A percentile compares a stretch with the other conserved stretches of the same genome.
phyloP scores from a whole-genome alignment of 257 asterid species.

The Gentiana macrophylla region DNA sequence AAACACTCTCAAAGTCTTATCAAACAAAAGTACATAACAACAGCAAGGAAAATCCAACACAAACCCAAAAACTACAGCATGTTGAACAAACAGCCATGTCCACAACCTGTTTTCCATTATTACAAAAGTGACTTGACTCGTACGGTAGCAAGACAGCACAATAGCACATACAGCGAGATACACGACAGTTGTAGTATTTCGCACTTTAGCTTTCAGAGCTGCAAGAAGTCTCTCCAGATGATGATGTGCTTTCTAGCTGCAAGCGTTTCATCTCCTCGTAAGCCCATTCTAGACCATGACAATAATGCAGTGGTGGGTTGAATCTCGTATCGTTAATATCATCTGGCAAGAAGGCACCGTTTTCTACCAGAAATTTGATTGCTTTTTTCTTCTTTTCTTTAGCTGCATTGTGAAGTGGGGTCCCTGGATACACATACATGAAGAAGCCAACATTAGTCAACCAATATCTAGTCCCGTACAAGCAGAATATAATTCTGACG shows the following conservation, averaged over 20 bases:
- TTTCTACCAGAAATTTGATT: constrained; percentile 61
- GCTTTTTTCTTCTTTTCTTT: constrained; percentile 84
- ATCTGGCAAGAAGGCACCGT: constrained; percentile 90
- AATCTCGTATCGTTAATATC: constrained; percentile 84
- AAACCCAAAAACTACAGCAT: too few species aligned
- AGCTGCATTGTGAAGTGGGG: constrained; percentile 96
- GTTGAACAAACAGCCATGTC: too few species aligned
- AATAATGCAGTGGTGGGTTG: constrained; percentile 94
- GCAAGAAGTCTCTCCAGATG: constrained; percentile 67
- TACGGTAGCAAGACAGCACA: too few species aligned
- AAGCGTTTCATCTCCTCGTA: constrained; percentile 77
- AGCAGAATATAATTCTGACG: background rate
- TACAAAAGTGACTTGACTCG: too few species aligned
- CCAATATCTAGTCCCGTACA: too few species aligned
- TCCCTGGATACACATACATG: constrained; percentile 49
- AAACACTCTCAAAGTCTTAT: too few species aligned
- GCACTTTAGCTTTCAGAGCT: constrained; percentile 59
- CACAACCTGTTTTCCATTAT: too few species aligned
- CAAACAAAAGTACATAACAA: too few species aligned
- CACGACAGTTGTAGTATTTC: too few species aligned
- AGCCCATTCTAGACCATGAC: constrained; percentile 98
- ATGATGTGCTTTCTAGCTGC: constrained; percentile 49
- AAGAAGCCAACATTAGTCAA: background rate
- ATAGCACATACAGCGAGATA: too few species aligned
- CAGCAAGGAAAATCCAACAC: too few species aligned